Conservation (phyloP, 1,139 yeast species). For the Lodderomyces metapsilosis region DNA sequence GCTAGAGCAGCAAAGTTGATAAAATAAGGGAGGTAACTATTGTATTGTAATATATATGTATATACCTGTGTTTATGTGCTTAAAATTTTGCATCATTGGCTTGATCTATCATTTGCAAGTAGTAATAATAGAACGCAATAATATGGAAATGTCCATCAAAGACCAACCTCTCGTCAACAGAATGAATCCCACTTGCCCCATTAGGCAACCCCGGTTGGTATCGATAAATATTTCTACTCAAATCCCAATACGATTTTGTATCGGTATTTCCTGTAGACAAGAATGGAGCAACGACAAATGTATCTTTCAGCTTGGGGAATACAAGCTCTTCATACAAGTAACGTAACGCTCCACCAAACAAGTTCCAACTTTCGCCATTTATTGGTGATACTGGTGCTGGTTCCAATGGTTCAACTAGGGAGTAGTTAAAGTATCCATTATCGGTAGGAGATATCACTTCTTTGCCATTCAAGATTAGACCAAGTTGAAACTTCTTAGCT, state of each 20-base stretch:
- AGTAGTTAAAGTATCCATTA: constrained; percentile 48
- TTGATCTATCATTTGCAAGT: constrained; percentile 33
- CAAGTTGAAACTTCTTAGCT: constrained; percentile 48
- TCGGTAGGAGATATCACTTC: constrained; percentile 27
- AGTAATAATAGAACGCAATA: constrained; percentile 39
- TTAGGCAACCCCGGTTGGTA: constrained; percentile 30
- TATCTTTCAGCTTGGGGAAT: constrained; percentile 19
- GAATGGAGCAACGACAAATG: constrained; percentile 34
- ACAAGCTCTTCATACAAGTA: constrained; percentile 51
- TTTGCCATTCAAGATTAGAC: constrained; percentile 39
- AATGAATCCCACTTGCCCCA: constrained; percentile 23
- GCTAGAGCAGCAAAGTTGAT: constrained; percentile 32
- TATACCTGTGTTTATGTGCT: not conserved
- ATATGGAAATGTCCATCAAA: constrained; percentile 26
- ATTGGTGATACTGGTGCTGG: constrained; percentile 62
- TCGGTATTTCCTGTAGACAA: constrained; percentile 42
- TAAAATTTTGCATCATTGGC: constrained; percentile 16
- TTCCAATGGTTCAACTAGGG: constrained; percentile 35
- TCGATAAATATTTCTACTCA: constrained; percentile 37
- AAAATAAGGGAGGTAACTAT: too few relatives aligned
- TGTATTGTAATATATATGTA: not conserved
- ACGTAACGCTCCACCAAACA: constrained; percentile 55
- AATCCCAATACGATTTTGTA: constrained; percentile 41
- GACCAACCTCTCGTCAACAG: constrained; percentile 32
- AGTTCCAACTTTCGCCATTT: constrained; percentile 47